Base-by-base conservation (phyloP, 2,329 filamentous ascomycete species). In the Ophiostoma populinum region DNA sequence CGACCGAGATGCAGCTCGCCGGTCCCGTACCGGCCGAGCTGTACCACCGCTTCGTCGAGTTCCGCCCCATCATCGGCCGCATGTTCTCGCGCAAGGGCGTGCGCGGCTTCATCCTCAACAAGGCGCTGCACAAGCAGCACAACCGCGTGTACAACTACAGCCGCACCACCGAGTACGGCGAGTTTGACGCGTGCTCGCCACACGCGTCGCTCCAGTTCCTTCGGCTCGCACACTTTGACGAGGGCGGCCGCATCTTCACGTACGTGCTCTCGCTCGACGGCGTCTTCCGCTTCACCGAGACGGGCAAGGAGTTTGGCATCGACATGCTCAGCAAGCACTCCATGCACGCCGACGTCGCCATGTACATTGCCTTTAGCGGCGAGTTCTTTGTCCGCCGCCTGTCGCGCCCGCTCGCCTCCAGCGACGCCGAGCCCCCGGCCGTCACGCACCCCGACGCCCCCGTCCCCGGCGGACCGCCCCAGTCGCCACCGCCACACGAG, bases 321-420 rank as follows among this genome's bases (percentile, higher is more conserved):
- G 87, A 94, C 56, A 63, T 94, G 53, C 58, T 95, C 47, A 85
- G 77, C 54, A 95, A 95, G 53, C 87, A 95, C 55, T 92, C 83
- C 26, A 93, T 95, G 83, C 87, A 95, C 58, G 87, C 81, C 44
- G 77, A 94, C 53, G 86, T 93, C 2, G 80, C 75, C 24, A 79
- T 81, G 2, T 93, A 93, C 52, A 82, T 94, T 43, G 87, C 86
- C 16, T 94, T 76, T 51, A 83, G 80, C 1, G 87, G 87, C 27
- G 87, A 95, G 51, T 95, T 95, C 55, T 90, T 94, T 52, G 67
- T 95, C 42, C 71, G 83, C 11, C 69, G 79, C 3, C 62, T 81
- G 18, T 54, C 65, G 35, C 60, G 62, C 11, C 61, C 65, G 0
- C 54, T 61, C 19, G 52, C 55, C 7, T 53, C 55, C 2, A 55